A percentile compares a stretch with the other conserved stretches of the same genome.
Evolutionary conservation across 2,329 filamentous ascomycete genomes (phyloP).

Genomic region (Venturia oleaginea): DNA sequence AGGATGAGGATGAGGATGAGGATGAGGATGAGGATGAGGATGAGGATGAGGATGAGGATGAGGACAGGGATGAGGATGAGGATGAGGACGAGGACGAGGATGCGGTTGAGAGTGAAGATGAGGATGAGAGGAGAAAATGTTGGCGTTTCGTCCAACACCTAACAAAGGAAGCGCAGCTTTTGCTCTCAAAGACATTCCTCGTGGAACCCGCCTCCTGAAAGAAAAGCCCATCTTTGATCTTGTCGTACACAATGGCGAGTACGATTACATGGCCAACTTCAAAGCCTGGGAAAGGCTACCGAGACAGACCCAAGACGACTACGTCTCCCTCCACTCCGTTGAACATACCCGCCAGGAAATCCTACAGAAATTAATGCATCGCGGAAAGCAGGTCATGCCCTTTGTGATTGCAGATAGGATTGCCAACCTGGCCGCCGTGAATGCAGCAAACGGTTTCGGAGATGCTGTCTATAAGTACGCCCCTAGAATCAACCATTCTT

Average conservation of each 20-base stretch:
- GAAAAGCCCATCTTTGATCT: background rate
- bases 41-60: background rate
- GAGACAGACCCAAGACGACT: background rate
- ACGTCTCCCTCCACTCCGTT: background rate
- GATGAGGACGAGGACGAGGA: background rate
- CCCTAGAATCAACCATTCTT: background rate
- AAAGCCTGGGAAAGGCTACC: background rate
- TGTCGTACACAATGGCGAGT: background rate
- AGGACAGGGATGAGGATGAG: background rate
- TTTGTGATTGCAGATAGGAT: background rate
- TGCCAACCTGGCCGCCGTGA: background rate
- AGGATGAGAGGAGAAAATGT: too few relatives aligned
- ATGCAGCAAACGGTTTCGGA: background rate
- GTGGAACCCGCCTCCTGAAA: background rate
- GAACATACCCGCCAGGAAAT: background rate
- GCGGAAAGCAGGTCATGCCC: background rate
- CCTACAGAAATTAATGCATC: background rate
- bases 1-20: too few relatives aligned
- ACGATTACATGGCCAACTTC: background rate
- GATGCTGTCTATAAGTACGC: background rate
- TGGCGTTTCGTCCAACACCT: background rate
- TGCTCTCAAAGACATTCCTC: background rate
- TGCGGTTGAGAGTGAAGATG: background rate
- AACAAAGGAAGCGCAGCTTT: background rate
- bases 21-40: too few relatives aligned